These are phyloP conservation scores for Entomortierella beljakovae DNA, from an alignment of 192 early-diverging fungal genomes.

Conservation along the genomic window DNA sequence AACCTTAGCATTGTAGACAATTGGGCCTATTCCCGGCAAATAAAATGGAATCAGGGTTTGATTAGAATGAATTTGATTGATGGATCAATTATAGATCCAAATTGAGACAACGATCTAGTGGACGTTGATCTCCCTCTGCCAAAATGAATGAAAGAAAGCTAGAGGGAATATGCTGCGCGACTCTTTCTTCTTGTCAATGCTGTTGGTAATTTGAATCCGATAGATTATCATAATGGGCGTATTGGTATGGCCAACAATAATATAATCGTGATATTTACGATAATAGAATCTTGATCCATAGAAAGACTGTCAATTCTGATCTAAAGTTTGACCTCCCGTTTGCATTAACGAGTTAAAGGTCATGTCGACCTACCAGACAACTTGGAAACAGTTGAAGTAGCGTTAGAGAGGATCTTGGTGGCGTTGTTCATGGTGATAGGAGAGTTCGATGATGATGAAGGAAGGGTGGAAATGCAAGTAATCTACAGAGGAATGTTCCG, in stretches of 20 bases:
- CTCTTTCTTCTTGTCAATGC: no score
- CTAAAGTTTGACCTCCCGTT: background rate
- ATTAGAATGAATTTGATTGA: background rate
- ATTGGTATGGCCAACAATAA: background rate
- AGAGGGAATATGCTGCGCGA: no score
- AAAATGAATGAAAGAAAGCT: no score
- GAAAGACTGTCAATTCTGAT: constrained; percentile 1
- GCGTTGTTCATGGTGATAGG: constrained; percentile 41
- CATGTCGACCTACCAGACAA: constrained; percentile 34
- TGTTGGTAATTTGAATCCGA: no score
- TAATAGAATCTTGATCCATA: background rate
- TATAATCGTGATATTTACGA: background rate
- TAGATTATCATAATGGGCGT: no score
- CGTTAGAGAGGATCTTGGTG: constrained; percentile 42
- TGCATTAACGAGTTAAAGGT: background rate
- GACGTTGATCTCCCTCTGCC: no score
- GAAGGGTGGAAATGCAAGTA: constrained; percentile 4
- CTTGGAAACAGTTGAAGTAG: constrained; percentile 39
- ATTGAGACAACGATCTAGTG: no score
- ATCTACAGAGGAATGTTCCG: constrained; percentile 2
- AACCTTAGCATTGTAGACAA: constrained; percentile 68
- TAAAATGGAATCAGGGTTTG: background rate
- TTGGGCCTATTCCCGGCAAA: constrained; percentile 20
- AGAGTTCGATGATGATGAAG: background rate
- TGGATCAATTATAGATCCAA: background rate